Conservation (phyloP, 768 basidiomycete genomes). For the Coprinellus micaceus region DNA sequence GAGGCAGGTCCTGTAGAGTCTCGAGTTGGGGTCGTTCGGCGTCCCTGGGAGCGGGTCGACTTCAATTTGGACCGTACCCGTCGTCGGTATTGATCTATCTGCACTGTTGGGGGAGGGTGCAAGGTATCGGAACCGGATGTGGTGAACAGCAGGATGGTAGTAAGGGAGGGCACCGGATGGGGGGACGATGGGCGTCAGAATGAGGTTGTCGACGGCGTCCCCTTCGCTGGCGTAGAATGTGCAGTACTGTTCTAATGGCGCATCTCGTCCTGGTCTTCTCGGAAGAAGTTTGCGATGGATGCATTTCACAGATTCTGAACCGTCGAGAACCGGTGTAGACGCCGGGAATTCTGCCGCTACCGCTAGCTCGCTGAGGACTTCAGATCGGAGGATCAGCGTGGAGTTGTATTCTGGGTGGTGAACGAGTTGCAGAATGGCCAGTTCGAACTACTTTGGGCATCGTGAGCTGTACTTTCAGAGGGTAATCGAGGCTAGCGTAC, state of each 20-base stretch:
- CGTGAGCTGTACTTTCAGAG: neutral
- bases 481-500: slow-evolving; percentile 13
- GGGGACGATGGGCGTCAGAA: slow-evolving; percentile 57
- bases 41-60: slow-evolving; percentile 48
- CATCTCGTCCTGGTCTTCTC: slow-evolving; percentile 73
- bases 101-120: slow-evolving; percentile 18
- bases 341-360: slow-evolving; percentile 27
- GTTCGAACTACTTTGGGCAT: slow-evolving; percentile 56
- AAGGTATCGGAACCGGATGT: slow-evolving; percentile 80
- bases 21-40: slow-evolving; percentile 48
- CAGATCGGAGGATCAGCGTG: slow-evolving; percentile 83
- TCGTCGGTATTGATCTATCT: neutral
- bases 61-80: slow-evolving; percentile 48
- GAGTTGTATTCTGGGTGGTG: slow-evolving; percentile 94
- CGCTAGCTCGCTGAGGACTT: slow-evolving; percentile 45
- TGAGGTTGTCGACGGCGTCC: slow-evolving; percentile 29
- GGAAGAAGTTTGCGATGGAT: slow-evolving; percentile 73
- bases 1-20: slow-evolving; percentile 78
- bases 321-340: slow-evolving; percentile 35
- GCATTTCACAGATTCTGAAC: slow-evolving; percentile 38
- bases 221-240: slow-evolving; percentile 52
- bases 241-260: slow-evolving; percentile 70
- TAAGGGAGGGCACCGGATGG: slow-evolving; percentile 62
- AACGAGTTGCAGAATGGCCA: slow-evolving; percentile 66
- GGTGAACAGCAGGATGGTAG: slow-evolving; percentile 81